Evolutionary conservation across 768 basidiomycete genomes (phyloP).

Genomic region (Calocybe cyanea): DNA sequence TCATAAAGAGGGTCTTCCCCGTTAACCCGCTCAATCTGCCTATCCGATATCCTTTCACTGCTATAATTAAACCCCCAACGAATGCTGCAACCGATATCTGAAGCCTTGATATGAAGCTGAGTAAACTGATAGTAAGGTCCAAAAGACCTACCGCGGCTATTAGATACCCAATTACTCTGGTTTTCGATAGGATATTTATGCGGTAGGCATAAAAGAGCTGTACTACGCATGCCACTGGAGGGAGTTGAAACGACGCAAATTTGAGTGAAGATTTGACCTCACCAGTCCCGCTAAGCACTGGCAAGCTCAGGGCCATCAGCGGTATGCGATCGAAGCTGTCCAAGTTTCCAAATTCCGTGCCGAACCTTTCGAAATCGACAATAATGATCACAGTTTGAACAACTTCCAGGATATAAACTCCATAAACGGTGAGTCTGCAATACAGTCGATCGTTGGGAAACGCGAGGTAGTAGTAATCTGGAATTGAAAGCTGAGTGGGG

Average conservation of each 20-base stretch:
- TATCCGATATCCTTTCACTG: constrained; percentile 16
- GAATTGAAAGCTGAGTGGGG: neutral
- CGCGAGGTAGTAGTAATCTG: constrained; percentile 29
- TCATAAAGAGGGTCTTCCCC: constrained; percentile 15
- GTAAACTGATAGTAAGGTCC: neutral
- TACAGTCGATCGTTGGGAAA: constrained; percentile 23
- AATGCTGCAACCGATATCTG: constrained; percentile 18
- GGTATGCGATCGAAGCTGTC: constrained; percentile 20
- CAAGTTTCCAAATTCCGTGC: constrained; percentile 23
- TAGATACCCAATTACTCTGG: constrained; percentile 14
- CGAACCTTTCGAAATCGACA: constrained; percentile 26
- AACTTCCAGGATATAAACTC: constrained; percentile 24
- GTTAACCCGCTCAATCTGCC: constrained; percentile 19
- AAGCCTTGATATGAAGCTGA: neutral
- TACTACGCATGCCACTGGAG: constrained; percentile 26
- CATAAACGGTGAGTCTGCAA: constrained; percentile 24
- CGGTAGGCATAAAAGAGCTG: constrained; percentile 31
- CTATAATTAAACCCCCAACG: constrained; percentile 16
- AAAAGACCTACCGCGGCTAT: constrained; percentile 14
- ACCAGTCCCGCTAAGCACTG: constrained; percentile 27
- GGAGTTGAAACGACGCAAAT: neutral
- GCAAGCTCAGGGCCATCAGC: constrained; percentile 23
- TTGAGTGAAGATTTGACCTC: neutral
- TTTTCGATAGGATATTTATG: constrained; percentile 24
- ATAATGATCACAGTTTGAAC: constrained; percentile 24